Evolutionary conservation across 495 filamentous ascomycete genomes (phyloP).

Genomic region (Lentithecium fluviatile): DNA sequence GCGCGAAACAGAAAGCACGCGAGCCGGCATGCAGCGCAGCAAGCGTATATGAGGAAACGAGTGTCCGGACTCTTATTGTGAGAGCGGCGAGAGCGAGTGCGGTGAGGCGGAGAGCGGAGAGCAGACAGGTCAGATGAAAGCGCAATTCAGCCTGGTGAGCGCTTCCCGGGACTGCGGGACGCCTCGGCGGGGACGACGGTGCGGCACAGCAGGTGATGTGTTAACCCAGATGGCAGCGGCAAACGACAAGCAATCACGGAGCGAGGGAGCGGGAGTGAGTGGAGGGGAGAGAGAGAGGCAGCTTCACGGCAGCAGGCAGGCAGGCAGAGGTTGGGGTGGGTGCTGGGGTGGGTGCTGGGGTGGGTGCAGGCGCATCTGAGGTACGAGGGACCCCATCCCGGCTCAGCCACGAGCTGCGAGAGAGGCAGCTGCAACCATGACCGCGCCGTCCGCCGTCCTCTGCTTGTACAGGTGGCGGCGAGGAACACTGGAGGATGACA

Average conservation of each 20-base stretch:
- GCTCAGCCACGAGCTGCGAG: constrained; percentile 13
- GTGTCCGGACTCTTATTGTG: not conserved
- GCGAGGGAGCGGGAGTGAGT: not conserved
- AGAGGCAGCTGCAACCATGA: constrained; percentile 20
- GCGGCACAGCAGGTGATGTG: constrained; percentile 1
- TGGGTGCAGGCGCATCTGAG: not conserved
- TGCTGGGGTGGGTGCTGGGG: not conserved
- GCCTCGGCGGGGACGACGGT: constrained; percentile 14
- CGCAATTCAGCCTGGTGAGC: constrained; percentile 27
- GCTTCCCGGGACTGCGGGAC: constrained; percentile 24
- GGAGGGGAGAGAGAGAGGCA: not conserved
- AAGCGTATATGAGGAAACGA: constrained; percentile 13
- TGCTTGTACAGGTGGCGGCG: not conserved
- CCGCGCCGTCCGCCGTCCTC: no score
- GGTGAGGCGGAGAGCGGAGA: not conserved
- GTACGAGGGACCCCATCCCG: not conserved
- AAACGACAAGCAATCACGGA: not conserved
- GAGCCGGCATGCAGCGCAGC: constrained; percentile 16
- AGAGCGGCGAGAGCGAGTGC: not conserved
- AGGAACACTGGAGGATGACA: not conserved
- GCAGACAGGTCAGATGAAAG: not conserved
- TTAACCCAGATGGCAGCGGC: not conserved
- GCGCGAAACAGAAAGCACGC: constrained; percentile 7
- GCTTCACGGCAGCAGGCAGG: not conserved
- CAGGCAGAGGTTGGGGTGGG: not conserved